These are phyloP conservation scores for Myriosclerotinia curreyana DNA, from an alignment of 2,329 filamentous ascomycete species.

Conservation along the genomic window DNA sequence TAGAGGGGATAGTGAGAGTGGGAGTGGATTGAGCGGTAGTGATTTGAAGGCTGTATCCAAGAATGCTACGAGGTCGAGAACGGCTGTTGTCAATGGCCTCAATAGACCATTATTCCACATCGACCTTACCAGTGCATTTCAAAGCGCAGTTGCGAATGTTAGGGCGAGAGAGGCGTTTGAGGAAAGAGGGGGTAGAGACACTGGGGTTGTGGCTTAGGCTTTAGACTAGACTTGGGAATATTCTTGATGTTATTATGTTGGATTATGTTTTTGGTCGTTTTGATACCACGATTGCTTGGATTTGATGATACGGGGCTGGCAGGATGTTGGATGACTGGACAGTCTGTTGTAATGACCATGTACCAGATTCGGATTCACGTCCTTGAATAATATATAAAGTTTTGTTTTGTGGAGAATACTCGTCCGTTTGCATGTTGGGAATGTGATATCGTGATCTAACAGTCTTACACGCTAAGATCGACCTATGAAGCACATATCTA, in stretches of 20 bases:
- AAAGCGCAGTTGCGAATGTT: constrained; percentile 80
- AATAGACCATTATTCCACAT: constrained; percentile 92
- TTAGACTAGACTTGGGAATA: not conserved
- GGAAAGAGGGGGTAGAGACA: constrained; percentile 32
- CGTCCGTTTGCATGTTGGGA: not conserved
- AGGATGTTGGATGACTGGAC: constrained; percentile 6
- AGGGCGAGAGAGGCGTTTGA: constrained; percentile 50
- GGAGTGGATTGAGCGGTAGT: constrained; percentile 18
- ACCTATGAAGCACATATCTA: not conserved
- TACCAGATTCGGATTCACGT: not conserved
- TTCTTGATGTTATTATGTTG: not conserved
- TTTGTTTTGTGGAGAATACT: not conserved
- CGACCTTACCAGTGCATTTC: constrained; percentile 82
- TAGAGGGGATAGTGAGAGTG: constrained; percentile 27
- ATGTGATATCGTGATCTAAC: not conserved
- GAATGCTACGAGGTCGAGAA: constrained; percentile 43
- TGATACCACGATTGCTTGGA: constrained; percentile 17
- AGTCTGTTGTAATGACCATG: not conserved
- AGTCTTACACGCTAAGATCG: too few relatives aligned
- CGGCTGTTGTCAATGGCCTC: constrained; percentile 75
- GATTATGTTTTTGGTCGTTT: constrained; percentile 12
- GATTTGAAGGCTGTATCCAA: constrained; percentile 27
- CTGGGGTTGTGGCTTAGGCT: constrained; percentile 29
- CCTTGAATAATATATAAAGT: constrained; percentile 9
- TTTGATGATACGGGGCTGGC: constrained; percentile 1